These are phyloP conservation scores for Fragilaria crotonensis DNA, from an alignment of 108 stramenopile genomes.

Conservation along the genomic window DNA sequence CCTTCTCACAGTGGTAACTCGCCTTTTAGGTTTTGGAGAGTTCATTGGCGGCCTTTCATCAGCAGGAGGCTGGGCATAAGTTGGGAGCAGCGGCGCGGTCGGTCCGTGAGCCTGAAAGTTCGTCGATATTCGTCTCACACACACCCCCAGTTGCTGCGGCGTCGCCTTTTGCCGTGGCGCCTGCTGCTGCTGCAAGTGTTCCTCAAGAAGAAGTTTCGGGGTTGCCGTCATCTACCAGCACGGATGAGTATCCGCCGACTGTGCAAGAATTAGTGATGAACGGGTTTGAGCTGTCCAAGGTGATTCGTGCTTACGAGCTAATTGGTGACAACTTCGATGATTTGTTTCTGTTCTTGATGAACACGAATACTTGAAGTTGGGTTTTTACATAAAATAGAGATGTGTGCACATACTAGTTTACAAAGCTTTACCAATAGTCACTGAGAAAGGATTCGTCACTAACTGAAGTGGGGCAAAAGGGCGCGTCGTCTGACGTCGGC, in stretches of 20 bases:
- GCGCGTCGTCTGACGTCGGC: neutral
- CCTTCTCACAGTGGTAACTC: slow-evolving; percentile 38
- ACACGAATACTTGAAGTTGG: neutral
- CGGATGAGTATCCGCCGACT: slow-evolving; percentile 64
- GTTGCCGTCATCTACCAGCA: slow-evolving; percentile 4
- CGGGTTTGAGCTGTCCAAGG: slow-evolving; percentile 66
- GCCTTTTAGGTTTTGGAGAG: neutral
- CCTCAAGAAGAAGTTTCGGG: slow-evolving; percentile 4
- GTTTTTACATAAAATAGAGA: neutral
- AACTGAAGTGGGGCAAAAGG: neutral
- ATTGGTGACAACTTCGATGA: slow-evolving; percentile 82
- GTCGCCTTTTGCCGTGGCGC: neutral
- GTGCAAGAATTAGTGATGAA: slow-evolving; percentile 85
- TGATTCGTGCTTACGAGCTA: slow-evolving; percentile 68
- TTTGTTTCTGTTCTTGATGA: slow-evolving; percentile 55
- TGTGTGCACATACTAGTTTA: neutral
- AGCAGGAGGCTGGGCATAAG: neutral
- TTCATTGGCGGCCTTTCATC: neutral
- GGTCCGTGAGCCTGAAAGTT: neutral
- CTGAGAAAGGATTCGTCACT: neutral
- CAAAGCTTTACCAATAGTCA: neutral
- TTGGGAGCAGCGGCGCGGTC: slow-evolving; percentile 10
- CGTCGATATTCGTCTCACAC: too few relatives aligned
- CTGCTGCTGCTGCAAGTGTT: slow-evolving; percentile 13
- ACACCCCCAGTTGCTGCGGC: slow-evolving; percentile 15